These are phyloP conservation scores for Forsythia suspensa DNA, from an alignment of 257 asterid genomes.

Conservation along the genomic window DNA sequence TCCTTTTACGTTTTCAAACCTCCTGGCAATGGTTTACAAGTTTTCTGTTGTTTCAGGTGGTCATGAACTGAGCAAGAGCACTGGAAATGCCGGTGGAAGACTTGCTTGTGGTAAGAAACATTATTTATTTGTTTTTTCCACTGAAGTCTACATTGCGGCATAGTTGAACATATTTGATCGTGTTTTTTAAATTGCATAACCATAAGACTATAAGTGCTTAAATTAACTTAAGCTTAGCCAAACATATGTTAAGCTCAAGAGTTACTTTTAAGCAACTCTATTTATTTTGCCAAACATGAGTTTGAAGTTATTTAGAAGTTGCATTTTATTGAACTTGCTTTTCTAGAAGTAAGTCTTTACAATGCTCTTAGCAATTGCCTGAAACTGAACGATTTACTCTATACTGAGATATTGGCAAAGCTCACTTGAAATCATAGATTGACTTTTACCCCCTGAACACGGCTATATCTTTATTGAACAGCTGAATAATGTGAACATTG, in stretches of 20 bases:
- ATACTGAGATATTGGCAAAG: neutral
- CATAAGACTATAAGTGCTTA: too few relatives aligned
- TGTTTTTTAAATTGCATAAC: too few relatives aligned
- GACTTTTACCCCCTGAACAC: neutral
- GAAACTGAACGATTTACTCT: neutral
- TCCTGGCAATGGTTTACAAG: neutral
- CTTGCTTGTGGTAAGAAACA: constrained; percentile 79
- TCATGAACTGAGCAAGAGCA: constrained; percentile 87
- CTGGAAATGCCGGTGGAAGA: constrained; percentile 99
- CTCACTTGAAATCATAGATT: neutral
- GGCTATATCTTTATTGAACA: neutral
- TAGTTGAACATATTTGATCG: too few relatives aligned
- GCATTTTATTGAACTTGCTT: neutral
- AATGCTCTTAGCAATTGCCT: neutral
- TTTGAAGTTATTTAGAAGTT: neutral
- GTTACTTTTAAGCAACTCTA: neutral
- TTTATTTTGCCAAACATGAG: neutral
- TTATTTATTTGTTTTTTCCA: neutral
- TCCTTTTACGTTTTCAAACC: neutral
- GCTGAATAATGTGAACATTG: neutral
- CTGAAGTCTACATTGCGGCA: neutral
- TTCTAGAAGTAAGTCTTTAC: neutral
- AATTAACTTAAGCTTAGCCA: too few relatives aligned
- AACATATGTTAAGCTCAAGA: neutral
- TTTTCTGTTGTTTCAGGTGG: constrained; percentile 63